phyloP scores from a whole-genome alignment of 2,329 filamentous ascomycete genomes.

The Thyridium curvatum region DNA sequence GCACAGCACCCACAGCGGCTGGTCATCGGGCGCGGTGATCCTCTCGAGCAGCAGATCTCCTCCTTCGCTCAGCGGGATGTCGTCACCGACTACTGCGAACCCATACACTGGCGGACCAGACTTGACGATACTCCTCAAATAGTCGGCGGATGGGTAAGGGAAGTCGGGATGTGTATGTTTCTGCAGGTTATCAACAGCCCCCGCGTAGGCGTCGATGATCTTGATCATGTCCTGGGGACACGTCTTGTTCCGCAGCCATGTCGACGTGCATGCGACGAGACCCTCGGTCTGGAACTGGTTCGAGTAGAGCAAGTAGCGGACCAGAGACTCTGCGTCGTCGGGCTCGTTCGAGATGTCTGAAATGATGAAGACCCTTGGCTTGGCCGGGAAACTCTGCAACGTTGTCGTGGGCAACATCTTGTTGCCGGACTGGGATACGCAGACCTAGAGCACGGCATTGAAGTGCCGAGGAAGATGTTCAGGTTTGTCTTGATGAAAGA shows the following conservation, averaged over 20 bases:
- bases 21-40: slow-evolving; percentile 6
- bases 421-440: too few relatives aligned
- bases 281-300: slow-evolving; percentile 38
- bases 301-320: slow-evolving; percentile 34
- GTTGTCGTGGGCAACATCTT: too few relatives aligned
- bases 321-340: slow-evolving; percentile 35
- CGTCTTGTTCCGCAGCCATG: slow-evolving; percentile 32
- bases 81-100: slow-evolving; percentile 9
- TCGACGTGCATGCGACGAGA: slow-evolving; percentile 35
- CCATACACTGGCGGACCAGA: slow-evolving; percentile 22
- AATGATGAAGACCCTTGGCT: slow-evolving; percentile 30
- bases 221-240: slow-evolving; percentile 33
- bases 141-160: slow-evolving; percentile 30
- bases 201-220: slow-evolving; percentile 34
- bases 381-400: slow-evolving; percentile 3
- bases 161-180: slow-evolving; percentile 36
- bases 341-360: slow-evolving; percentile 39
- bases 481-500: too few relatives aligned
- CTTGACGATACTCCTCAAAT: slow-evolving; percentile 25
- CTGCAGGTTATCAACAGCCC: slow-evolving; percentile 39
- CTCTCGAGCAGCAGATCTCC: slow-evolving; percentile 25
- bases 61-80: slow-evolving; percentile 26
- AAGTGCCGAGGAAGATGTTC: too few relatives aligned
- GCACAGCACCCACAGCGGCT: slow-evolving; percentile 39
- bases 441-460: too few relatives aligned